These are phyloP conservation scores for Cladophialophora chaetospira DNA, from an alignment of 2,329 filamentous ascomycete genomes.

Conservation along the genomic window DNA sequence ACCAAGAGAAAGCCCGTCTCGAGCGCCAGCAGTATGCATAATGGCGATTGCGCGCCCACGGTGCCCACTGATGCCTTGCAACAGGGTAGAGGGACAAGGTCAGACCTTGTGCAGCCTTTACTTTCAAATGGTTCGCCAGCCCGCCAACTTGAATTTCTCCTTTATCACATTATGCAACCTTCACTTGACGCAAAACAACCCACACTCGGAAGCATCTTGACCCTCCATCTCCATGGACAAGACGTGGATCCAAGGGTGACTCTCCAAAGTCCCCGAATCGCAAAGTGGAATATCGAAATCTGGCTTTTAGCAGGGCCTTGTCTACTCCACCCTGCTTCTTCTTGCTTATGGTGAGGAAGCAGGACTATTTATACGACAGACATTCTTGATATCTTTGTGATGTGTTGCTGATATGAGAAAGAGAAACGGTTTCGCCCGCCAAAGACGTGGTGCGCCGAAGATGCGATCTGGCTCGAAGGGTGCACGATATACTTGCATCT, in stretches of 20 bases:
- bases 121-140: not conserved
- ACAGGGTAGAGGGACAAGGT: too few relatives aligned
- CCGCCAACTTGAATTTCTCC: not conserved
- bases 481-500: too few relatives aligned
- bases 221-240: constrained; percentile 29
- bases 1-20: too few relatives aligned
- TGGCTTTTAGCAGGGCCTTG: constrained; percentile 33
- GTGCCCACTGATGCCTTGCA: not conserved
- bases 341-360: constrained; percentile 23
- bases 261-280: constrained; percentile 20
- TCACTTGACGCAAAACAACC: not conserved
- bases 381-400: constrained; percentile 2
- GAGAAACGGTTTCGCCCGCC: not conserved
- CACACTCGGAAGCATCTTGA: constrained; percentile 33
- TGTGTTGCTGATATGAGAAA: not conserved
- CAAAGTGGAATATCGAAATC: constrained; percentile 30
- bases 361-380: constrained; percentile 34
- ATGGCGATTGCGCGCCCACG: too few relatives aligned
- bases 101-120: too few relatives aligned
- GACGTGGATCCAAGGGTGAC: constrained; percentile 27
- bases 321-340: constrained; percentile 34
- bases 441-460: not conserved
- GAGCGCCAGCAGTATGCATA: too few relatives aligned
- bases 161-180: not conserved
- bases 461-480: too few relatives aligned